A percentile compares a stretch with the other conserved stretches of the same genome.
Evolutionary conservation across 169 alveolate species (phyloP).

Genomic region (Eimeria sp.): DNA sequence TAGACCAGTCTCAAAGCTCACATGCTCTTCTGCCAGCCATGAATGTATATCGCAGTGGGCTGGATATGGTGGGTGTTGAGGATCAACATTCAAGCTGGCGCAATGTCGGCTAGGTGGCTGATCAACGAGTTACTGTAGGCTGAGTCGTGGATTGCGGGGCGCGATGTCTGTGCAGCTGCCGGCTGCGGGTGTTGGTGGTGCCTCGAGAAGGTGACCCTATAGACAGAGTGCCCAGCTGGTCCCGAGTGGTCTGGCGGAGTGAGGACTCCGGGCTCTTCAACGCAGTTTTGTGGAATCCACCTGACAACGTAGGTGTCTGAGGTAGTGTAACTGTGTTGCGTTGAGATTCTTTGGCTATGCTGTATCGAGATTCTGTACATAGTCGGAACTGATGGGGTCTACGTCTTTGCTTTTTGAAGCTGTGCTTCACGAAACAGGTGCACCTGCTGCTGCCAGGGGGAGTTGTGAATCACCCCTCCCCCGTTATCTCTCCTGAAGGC

Average conservation of each 20-base stretch:
- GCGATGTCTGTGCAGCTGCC: conserved; percentile 67
- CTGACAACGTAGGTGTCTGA: conserved; percentile 64
- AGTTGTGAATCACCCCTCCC: background rate
- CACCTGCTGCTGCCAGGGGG: background rate
- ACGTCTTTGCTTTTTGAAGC: background rate
- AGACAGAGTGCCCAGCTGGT: conserved; percentile 95
- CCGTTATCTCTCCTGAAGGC: background rate
- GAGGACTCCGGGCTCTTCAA: conserved; percentile 89
- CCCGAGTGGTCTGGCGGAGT: conserved; percentile 90
- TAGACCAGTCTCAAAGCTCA: background rate
- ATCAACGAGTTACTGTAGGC: background rate
- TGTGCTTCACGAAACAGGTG: background rate
- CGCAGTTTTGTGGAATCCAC: conserved; percentile 94
- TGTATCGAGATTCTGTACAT: background rate
- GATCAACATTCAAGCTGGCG: background rate
- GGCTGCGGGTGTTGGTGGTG: conserved; percentile 70
- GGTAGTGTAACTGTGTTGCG: background rate
- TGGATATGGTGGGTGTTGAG: background rate
- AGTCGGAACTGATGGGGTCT: background rate
- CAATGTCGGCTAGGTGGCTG: background rate
- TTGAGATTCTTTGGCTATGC: background rate
- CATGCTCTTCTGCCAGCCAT: no score
- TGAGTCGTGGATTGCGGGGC: background rate
- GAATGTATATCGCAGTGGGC: background rate
- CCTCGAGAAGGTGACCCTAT: conserved; percentile 88